Conservation (phyloP, 73 alveolate genomes). For the Tetrahymena thermophila region DNA sequence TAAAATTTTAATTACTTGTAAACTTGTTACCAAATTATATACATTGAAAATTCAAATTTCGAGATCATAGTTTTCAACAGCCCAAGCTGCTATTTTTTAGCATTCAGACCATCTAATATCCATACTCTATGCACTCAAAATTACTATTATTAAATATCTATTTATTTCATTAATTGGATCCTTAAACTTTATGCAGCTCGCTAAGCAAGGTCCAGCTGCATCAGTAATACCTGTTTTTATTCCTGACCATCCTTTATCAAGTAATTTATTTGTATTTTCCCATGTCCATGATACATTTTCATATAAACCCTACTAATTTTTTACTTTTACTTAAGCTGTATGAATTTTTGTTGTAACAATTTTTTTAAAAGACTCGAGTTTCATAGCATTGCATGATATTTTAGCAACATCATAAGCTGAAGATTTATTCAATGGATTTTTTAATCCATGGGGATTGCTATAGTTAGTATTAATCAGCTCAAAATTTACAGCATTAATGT, state of each 20-base stretch:
- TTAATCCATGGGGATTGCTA: slow-evolving; percentile 67
- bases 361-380: slow-evolving; percentile 31
- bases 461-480: slow-evolving; percentile 6
- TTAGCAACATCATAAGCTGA: slow-evolving; percentile 54
- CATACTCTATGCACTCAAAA: neutral
- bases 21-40: neutral
- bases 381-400: slow-evolving; percentile 36
- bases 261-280: slow-evolving; percentile 56
- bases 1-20: too few species aligned
- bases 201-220: slow-evolving; percentile 60
- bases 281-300: neutral
- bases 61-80: neutral
- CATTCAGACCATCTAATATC: neutral
- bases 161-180: neutral
- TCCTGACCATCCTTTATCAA: slow-evolving; percentile 53
- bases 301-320: neutral
- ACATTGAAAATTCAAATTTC: neutral
- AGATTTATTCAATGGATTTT: slow-evolving; percentile 43
- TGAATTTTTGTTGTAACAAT: slow-evolving; percentile 26
- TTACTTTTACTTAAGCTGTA: neutral
- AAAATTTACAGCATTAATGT: neutral
- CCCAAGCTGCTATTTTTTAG: neutral
- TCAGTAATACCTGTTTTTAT: slow-evolving; percentile 58
- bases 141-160: neutral
- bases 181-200: slow-evolving; percentile 8